Conservation (phyloP, 2,329 filamentous ascomycete genomes). For the Thelonectria olida region DNA sequence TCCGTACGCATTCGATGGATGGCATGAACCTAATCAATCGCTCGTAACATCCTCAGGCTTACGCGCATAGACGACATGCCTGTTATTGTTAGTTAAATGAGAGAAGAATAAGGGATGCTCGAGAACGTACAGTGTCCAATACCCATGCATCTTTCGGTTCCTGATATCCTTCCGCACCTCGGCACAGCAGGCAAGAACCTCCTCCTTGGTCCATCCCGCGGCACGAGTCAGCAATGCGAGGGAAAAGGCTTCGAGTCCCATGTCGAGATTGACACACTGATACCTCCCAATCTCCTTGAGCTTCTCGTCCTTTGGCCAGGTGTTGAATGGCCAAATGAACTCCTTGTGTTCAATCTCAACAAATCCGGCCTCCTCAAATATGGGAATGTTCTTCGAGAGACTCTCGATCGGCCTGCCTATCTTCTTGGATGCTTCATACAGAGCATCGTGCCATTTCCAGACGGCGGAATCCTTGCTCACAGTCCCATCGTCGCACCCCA, state of each 20-base stretch:
- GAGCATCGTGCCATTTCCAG: slow-evolving; percentile 37
- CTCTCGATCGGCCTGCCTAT: slow-evolving; percentile 39
- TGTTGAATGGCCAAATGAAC: slow-evolving; percentile 57
- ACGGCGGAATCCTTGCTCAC: slow-evolving; percentile 27
- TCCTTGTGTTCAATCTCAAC: slow-evolving; percentile 55
- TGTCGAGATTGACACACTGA: slow-evolving; percentile 34
- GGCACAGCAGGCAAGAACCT: slow-evolving; percentile 36
- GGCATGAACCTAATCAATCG: too few relatives aligned
- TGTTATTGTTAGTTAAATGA: neutral
- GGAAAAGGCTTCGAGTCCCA: slow-evolving; percentile 40
- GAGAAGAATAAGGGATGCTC: neutral
- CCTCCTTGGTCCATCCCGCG: slow-evolving; percentile 36
- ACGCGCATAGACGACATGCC: slow-evolving; percentile 25
- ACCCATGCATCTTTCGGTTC: slow-evolving; percentile 40
- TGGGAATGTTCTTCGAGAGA: slow-evolving; percentile 34
- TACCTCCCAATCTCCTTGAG: slow-evolving; percentile 57
- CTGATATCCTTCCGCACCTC: slow-evolving; percentile 38
- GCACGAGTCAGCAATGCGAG: slow-evolving; percentile 40
- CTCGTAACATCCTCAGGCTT: slow-evolving; percentile 3
- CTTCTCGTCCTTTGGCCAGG: slow-evolving; percentile 57
- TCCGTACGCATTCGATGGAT: too few relatives aligned
- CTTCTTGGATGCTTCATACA: slow-evolving; percentile 38
- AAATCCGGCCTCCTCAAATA: slow-evolving; percentile 61
- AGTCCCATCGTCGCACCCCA: slow-evolving; percentile 34
- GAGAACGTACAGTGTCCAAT: slow-evolving; percentile 34